Evolutionary conservation across 1,284 basidiomycete genomes (phyloP), one percentile per base, ranked within the genome.

Genomic region (Calocybe gambosa): DNA sequence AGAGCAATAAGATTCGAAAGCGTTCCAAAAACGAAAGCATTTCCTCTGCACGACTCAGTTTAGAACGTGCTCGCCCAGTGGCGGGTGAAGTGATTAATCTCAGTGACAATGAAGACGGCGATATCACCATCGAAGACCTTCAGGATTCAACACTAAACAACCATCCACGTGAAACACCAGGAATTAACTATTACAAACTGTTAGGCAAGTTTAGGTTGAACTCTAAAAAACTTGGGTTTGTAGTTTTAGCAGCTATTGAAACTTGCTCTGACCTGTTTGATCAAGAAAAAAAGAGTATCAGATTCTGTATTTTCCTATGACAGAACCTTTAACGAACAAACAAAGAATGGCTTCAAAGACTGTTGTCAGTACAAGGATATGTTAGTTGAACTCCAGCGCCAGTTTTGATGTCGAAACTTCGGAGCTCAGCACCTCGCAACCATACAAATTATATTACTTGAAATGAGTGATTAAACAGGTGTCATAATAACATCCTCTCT

Each of bases 251-350:
- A 7, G 19, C n/a, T 1, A n/a, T 25, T 6, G 7, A 26, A n/a
- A 25, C 4, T 3, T 36, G 3, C 19, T 15, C 20, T 44, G 15
- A 25, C 41, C 3, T 19, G 7, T 31, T 31, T 34, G 18, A 33
- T 45, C 2, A 35, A 78, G 75, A 49, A 72, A 63, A 52, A 62
- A 75, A 49, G 68, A 76, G 28, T 85, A 82, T 55, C 85, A 88
- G 57, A 77, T 88, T 18, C 65, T 89, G 23, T 84, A 80, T 58
- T 87, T 87, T 54, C 80, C 85, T 0, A 69, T 88, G 67, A 70
- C 66, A 0, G 64, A 70, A 1, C 78, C 81, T 4, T 62, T 85
- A 34, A 73, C 70, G 1, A 71, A 77, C 10, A 48, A 59, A 15
- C 74, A 87, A 58, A 76, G 70, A 45, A 55, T 50, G 44, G 50